phyloP scores from a whole-genome alignment of 164 flowering plant species.

The Chimonanthus praecox region DNA sequence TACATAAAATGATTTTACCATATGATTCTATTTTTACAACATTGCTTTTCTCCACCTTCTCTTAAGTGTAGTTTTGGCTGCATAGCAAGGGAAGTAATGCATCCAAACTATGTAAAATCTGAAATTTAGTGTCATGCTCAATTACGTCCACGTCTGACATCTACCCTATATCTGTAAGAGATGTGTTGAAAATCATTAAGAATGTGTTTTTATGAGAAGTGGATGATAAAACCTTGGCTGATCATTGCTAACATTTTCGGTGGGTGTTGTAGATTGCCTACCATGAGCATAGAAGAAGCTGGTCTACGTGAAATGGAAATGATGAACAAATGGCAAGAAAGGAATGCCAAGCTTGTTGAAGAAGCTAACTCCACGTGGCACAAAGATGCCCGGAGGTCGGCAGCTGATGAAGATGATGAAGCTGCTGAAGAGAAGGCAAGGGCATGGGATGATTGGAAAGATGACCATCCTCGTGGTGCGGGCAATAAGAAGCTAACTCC shows the following conservation, averaged over 20 bases:
- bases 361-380: conserved; percentile 95
- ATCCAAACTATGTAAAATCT: background rate
- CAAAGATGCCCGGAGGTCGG: conserved; percentile 40
- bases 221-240: too few relatives aligned
- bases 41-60: too few relatives aligned
- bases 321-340: conserved; percentile 94
- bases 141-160: background rate
- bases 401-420: conserved; percentile 64
- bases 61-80: background rate
- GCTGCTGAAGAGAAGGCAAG: conserved; percentile 84
- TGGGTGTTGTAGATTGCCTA: conserved; percentile 58
- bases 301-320: conserved; percentile 90
- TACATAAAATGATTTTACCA: too few relatives aligned
- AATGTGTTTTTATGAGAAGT: background rate
- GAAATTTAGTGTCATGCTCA: background rate
- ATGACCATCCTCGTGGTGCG: conserved; percentile 95
- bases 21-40: too few relatives aligned
- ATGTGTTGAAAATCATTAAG: background rate
- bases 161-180: background rate
- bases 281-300: conserved; percentile 99
- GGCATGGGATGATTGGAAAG: conserved; percentile 98
- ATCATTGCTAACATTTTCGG: background rate
- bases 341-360: conserved; percentile 48
- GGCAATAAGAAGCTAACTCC: conserved; percentile 98
- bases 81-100: background rate